phyloP scores from a whole-genome alignment of 352 stramenopile species.

The Peronospora belbahrii region DNA sequence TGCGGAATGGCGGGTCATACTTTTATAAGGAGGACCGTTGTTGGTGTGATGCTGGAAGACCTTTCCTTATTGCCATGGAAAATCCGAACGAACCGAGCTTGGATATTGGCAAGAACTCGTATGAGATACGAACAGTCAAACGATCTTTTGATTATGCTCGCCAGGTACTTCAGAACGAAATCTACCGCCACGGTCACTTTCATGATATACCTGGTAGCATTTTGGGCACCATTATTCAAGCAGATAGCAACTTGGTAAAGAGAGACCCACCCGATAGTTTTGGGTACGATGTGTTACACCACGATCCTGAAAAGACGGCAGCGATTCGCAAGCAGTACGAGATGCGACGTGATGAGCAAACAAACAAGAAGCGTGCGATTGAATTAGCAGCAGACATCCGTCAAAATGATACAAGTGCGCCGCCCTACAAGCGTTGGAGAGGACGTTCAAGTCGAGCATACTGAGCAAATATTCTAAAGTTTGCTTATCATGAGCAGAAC shows the following conservation, averaged over 20 bases:
- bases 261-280: slow-evolving; percentile 46
- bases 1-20: slow-evolving; percentile 89
- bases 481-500: slow-evolving; percentile 6
- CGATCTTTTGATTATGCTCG: slow-evolving; percentile 86
- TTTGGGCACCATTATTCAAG: slow-evolving; percentile 62
- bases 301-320: slow-evolving; percentile 63
- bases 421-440: slow-evolving; percentile 56
- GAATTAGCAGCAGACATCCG: slow-evolving; percentile 19
- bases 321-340: slow-evolving; percentile 59
- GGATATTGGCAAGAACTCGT: slow-evolving; percentile 91
- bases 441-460: slow-evolving; percentile 35
- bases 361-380: slow-evolving; percentile 36
- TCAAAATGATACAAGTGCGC: slow-evolving; percentile 26
- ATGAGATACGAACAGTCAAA: slow-evolving; percentile 87
- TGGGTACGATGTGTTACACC: slow-evolving; percentile 61
- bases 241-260: slow-evolving; percentile 57
- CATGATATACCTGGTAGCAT: slow-evolving; percentile 58
- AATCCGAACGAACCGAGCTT: slow-evolving; percentile 90
- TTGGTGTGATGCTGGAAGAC: slow-evolving; percentile 64
- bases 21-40: slow-evolving; percentile 85
- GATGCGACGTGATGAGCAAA: slow-evolving; percentile 47
- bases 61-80: slow-evolving; percentile 88
- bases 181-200: slow-evolving; percentile 59
- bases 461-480: slow-evolving; percentile 8
- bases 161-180: slow-evolving; percentile 65